Conservation (phyloP, 192 early-diverging fungal genomes). For the Irineochytrium annulatum region DNA sequence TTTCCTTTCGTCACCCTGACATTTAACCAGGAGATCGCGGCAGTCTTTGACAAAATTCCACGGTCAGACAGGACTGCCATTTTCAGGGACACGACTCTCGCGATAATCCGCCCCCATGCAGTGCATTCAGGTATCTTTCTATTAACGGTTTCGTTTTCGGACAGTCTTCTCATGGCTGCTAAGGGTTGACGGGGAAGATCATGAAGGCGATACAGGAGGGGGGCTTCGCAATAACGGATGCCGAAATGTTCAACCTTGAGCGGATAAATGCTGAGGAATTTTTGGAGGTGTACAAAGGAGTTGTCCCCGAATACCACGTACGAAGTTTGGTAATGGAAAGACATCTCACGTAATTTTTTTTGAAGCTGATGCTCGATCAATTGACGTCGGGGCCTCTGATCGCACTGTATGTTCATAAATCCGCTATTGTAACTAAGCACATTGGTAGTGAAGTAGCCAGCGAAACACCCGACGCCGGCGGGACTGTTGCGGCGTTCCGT, state of each 20-base stretch:
- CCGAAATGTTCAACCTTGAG: slow-evolving; percentile 47
- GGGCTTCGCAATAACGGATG: slow-evolving; percentile 44
- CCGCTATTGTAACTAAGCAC: background rate
- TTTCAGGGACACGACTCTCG: slow-evolving; percentile 45
- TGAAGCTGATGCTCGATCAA: slow-evolving; percentile 43
- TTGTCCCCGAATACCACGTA: slow-evolving; percentile 55
- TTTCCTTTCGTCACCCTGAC: too few relatives aligned
- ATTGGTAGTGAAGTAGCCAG: slow-evolving; percentile 21
- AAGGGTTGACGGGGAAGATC: slow-evolving; percentile 42
- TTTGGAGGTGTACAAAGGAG: slow-evolving; percentile 58
- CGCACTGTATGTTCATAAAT: slow-evolving; percentile 35
- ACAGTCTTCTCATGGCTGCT: background rate
- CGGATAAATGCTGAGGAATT: slow-evolving; percentile 54
- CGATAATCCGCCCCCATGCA: slow-evolving; percentile 53
- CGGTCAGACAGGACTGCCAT: slow-evolving; percentile 27
- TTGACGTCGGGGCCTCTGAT: slow-evolving; percentile 49
- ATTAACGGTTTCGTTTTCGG: background rate
- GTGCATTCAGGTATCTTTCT: slow-evolving; percentile 33
- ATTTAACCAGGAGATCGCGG: too few relatives aligned
- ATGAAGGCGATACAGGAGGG: slow-evolving; percentile 28
- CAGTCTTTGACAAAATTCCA: background rate
- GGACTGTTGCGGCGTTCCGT: slow-evolving; percentile 42
- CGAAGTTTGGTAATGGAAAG: background rate
- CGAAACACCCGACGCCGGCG: slow-evolving; percentile 4
- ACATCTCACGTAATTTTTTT: background rate